Evolutionary conservation across 148 eudicot species (phyloP).

Genomic region (Silene uniflora): DNA sequence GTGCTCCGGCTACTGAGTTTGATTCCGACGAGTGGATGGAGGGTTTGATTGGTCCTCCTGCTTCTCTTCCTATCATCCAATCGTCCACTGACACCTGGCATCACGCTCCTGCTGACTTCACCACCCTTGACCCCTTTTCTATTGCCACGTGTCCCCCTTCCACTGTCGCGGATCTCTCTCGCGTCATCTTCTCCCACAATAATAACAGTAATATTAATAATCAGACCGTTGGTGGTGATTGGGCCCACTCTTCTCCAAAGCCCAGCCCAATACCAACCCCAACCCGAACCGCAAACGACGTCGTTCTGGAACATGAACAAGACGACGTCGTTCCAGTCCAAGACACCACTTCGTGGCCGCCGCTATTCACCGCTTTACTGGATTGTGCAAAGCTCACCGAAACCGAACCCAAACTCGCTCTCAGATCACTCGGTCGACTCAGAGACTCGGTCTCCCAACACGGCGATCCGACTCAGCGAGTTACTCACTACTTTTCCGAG

Average conservation of each 20-base stretch:
- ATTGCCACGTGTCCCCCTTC: slow-evolving; percentile 29
- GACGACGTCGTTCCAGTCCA: neutral
- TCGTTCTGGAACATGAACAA: slow-evolving; percentile 6
- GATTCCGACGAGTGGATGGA: slow-evolving; percentile 98
- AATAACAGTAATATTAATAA: neutral
- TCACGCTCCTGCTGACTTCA: slow-evolving; percentile 18
- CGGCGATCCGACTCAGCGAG: slow-evolving; percentile 69
- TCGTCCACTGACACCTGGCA: slow-evolving; percentile 48
- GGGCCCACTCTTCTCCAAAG: slow-evolving; percentile 37
- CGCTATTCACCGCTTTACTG: slow-evolving; percentile 42
- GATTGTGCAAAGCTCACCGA: slow-evolving; percentile 52
- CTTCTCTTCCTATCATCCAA: slow-evolving; percentile 17
- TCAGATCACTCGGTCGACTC: slow-evolving; percentile 39
- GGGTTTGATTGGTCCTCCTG: slow-evolving; percentile 36
- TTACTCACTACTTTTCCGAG: slow-evolving; percentile 53
- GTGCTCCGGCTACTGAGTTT: slow-evolving; percentile 36
- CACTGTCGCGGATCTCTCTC: neutral
- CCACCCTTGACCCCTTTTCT: slow-evolving; percentile 40
- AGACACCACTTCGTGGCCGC: slow-evolving; percentile 23
- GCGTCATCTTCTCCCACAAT: neutral
- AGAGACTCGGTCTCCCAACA: slow-evolving; percentile 33
- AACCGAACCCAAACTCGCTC: slow-evolving; percentile 44
- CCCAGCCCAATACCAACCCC: too few relatives aligned
- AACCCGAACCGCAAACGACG: slow-evolving; percentile 9
- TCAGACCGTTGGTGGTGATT: slow-evolving; percentile 27